Base-by-base conservation (phyloP, 1,139 yeast species). In the Yamadazyma sp. region DNA sequence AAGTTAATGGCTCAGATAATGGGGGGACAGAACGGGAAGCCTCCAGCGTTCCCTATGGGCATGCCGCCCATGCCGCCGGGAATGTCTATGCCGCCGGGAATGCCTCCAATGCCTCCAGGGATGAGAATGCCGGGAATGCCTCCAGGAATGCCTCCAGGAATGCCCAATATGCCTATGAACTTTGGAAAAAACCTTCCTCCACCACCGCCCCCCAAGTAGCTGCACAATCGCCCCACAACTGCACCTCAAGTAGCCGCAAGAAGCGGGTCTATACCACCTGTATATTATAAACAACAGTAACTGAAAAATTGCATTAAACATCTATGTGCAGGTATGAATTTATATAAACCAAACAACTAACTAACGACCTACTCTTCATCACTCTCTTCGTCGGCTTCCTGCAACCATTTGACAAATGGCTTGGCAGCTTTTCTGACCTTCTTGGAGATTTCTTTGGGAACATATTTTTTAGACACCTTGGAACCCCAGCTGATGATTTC, bases 351-450 rank as follows among this genome's bases (percentile, higher is more conserved):
- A 5, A 18, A 15, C 28, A 4, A 25, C 16, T 8, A 11, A 13
- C 20, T 6, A 27, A 11, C 16, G 26, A 31, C 21, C 44, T 64
- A 64, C 46, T 79, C 81, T 46, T 83, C 92, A 52, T 84, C 86
- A 54, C 67, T 60, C 54, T 70, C 76, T 53, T 70, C 76, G 50
- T 89, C 97, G 43, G 98, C 97, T 63, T 86, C 92, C 59, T 88
- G 83, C 51, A 92, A 78, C 98, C 98, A 92, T 53, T 85, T 82
- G 48, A 92, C 70, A 67, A 92, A 92, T 29, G 97, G 96, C 68
- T 88, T 89, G 45, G 97, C 97, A 34, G 96, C 95, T 66, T 83
- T 87, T 67, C 97, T 86, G 39, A 92, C 96, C 76, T 88, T 90
- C 70, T 90, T 90, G 38, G 95, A 85, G 33, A 81, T 76, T 37